Percentiles rank a stretch among this genome's conserved stretches.
phyloP scores from a whole-genome alignment of 495 filamentous ascomycete genomes.

The Apodospora peruviana region DNA sequence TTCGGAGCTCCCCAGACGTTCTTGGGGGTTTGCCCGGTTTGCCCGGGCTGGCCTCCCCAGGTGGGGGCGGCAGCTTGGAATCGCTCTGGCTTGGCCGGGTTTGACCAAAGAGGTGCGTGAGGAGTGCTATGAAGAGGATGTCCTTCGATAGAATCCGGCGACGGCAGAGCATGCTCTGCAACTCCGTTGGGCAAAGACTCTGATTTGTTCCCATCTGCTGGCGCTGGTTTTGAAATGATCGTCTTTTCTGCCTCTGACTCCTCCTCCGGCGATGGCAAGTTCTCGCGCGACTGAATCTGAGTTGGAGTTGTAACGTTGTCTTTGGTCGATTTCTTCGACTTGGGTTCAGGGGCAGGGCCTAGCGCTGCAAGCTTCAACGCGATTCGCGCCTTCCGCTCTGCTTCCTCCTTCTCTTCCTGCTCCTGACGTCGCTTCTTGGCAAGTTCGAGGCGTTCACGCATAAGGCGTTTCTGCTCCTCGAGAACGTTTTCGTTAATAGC shows the following conservation, averaged over 20 bases:
- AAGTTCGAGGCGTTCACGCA: conserved; percentile 73
- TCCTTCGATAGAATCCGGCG: conserved; percentile 11
- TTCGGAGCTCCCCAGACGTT: conserved; percentile 74
- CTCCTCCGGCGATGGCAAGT: conserved; percentile 5
- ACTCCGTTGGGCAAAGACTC: conserved; percentile 11
- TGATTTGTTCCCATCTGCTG: conserved; percentile 7
- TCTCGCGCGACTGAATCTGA: conserved; percentile 32
- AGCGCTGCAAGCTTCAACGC: conserved; percentile 74
- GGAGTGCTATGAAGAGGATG: conserved; percentile 11
- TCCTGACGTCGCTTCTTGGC: conserved; percentile 75
- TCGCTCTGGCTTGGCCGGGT: conserved; percentile 23
- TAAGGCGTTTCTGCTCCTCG: conserved; percentile 71
- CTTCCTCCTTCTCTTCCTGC: conserved; percentile 75
- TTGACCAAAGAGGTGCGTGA: conserved; percentile 17
- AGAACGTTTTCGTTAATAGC: conserved; percentile 63
- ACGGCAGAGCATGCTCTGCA: conserved; percentile 5
- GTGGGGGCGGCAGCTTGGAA: conserved; percentile 26
- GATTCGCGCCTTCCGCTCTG: conserved; percentile 74
- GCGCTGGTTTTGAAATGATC: conserved; percentile 5
- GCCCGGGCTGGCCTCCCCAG: conserved; percentile 27
- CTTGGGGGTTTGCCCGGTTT: too few relatives aligned
- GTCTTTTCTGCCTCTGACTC: conserved; percentile 1
- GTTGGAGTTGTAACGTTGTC: conserved; percentile 32
- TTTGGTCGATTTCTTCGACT: conserved; percentile 45
- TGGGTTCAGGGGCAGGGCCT: conserved; percentile 63